Conservation (phyloP, 345 rosid genomes). For the Lenwebbia sp. region DNA sequence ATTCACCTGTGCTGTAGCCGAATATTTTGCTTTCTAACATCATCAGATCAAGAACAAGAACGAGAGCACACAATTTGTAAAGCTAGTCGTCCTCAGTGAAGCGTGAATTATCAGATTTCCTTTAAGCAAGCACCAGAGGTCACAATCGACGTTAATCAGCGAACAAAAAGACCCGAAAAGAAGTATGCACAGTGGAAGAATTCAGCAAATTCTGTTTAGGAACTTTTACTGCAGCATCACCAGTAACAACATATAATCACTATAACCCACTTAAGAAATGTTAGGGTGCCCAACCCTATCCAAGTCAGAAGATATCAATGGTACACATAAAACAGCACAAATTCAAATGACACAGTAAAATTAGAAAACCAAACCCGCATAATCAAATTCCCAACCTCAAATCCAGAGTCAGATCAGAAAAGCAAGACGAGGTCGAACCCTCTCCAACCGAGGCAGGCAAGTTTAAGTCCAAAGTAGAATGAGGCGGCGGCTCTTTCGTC, state of each 20-base stretch:
- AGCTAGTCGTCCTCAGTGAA: neutral
- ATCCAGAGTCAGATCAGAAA: constrained; percentile 43
- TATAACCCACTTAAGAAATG: neutral
- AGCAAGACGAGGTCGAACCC: constrained; percentile 25
- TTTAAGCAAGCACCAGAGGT: neutral
- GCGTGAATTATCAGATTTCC: neutral
- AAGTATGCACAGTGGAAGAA: neutral
- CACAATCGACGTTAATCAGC: neutral
- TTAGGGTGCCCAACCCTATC: neutral
- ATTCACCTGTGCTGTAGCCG: neutral
- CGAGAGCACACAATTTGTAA: neutral
- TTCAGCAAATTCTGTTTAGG: neutral
- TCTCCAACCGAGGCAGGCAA: constrained; percentile 43
- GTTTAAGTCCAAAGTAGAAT: constrained; percentile 48
- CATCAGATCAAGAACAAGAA: neutral
- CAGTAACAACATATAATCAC: neutral
- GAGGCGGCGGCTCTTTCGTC: neutral
- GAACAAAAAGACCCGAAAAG: neutral
- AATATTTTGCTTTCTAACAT: neutral
- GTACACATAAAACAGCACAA: neutral
- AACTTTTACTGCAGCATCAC: neutral
- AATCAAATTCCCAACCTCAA: constrained; percentile 41
- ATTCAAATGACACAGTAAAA: neutral
- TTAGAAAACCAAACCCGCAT: neutral
- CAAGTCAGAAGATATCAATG: neutral